Evolutionary conservation across 2,329 filamentous ascomycete species (phyloP), one percentile per base, ranked within the genome.

Genomic region (Claviceps paspali): DNA sequence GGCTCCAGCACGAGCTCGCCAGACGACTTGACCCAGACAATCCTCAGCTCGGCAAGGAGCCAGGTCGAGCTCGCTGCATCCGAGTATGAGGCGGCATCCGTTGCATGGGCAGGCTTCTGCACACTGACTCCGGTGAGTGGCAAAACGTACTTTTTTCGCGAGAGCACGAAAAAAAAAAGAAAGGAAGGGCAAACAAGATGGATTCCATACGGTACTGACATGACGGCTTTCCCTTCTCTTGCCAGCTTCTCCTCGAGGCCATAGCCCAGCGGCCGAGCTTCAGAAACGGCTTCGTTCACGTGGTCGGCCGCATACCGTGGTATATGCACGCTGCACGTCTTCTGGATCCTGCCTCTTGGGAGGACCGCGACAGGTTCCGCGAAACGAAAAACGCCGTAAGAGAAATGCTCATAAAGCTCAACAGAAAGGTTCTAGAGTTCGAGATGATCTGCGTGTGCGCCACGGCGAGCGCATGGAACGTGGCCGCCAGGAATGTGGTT

Each of bases 381-480:
- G 31, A 40, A 6, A 41, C 48, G 6, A 44, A 48, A n/a, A 39
- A 44, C 2, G 36, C 45, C 3, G 30, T 45, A 5, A 48, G 44
- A 3, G 51, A 52, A 8, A 40, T 39, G 7, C 38, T 60, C 8
- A 17, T 52, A 2, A 43, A 43, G 4, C 42, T 59, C 5, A 57
- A 55, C 43, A 49, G 53, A 15, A 47, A 44, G 11, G 47, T 59
- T 4, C 49, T 60, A 19, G 57, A 60, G 39, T 54, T 57, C 36
- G 56, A 60, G 45, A 60, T 60, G 57, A 60, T 59, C 36, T 55
- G 53, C 44, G 52, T 60, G 8, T 60, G 56, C 40, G 57, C 57
- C 5, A 47, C 56, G 12, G 57, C 56, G 3, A 56, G 54, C 40
- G 49, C 52, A 9, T 60, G 56, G 55, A 59, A 60, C 33, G 46